Evolutionary conservation across 1,139 yeast genomes (phyloP).

Genomic region (Candida pseudocylindracea): DNA sequence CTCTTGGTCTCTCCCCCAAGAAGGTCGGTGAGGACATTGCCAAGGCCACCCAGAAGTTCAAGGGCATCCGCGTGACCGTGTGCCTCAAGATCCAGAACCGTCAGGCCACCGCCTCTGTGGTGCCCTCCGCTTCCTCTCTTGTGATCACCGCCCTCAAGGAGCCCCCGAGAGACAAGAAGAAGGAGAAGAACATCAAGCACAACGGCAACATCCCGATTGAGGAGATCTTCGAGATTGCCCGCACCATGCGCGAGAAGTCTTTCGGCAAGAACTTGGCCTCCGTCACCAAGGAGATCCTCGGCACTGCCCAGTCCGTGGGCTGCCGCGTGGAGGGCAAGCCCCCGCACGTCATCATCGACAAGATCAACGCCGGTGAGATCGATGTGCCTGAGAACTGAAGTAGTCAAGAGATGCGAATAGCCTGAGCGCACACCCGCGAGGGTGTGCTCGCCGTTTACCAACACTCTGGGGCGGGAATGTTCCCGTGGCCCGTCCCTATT

Average conservation of each 20-base stretch:
- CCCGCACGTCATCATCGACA: constrained; percentile 97
- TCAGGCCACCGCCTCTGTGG: constrained; percentile 98
- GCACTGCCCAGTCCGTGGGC: constrained; percentile 99
- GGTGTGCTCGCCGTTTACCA: constrained; percentile 36
- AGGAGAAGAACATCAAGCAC: constrained; percentile 99
- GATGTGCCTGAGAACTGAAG: constrained; percentile 81
- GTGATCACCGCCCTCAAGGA: constrained; percentile 99
- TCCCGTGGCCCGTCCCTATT: constrained; percentile 72
- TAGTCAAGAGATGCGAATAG: constrained; percentile 1
- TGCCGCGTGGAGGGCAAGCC: constrained; percentile 98
- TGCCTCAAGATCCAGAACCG: constrained; percentile 98
- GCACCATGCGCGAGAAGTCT: constrained; percentile 93
- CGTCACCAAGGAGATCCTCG: constrained; percentile 95
- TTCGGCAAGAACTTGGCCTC: constrained; percentile 96
- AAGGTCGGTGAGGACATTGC: constrained; percentile 99
- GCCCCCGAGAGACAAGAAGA: constrained; percentile 99
- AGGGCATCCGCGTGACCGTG: constrained; percentile 98
- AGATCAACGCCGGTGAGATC: constrained; percentile 94
- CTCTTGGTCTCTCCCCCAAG: constrained; percentile 99
- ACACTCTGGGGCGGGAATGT: constrained; percentile 82
- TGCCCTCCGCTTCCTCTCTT: constrained; percentile 97
- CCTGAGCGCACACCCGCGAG: background rate
- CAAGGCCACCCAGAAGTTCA: constrained; percentile 97
- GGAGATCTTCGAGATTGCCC: constrained; percentile 93
- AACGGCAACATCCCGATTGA: constrained; percentile 96